Evolutionary conservation across 2,329 filamentous ascomycete genomes (phyloP).

Genomic region (Phyllosticta citrichinensis): DNA sequence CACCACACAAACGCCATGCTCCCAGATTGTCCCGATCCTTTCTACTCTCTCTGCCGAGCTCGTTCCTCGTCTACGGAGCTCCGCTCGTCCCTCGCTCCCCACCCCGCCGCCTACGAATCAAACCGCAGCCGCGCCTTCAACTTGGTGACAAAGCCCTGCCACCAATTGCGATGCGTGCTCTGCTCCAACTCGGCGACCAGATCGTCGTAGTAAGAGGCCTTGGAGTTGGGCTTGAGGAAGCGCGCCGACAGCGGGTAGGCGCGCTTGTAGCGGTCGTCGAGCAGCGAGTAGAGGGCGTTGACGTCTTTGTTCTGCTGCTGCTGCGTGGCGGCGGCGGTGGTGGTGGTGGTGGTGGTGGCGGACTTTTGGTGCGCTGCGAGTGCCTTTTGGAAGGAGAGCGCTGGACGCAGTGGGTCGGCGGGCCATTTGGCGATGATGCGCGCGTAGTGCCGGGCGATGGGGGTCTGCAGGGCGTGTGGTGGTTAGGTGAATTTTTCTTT

Average conservation of each 20-base stretch:
- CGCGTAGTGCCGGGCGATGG: slow-evolving; percentile 38
- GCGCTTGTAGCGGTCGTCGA: slow-evolving; percentile 48
- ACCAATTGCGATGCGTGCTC: slow-evolving; percentile 26
- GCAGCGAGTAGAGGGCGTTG: slow-evolving; percentile 50
- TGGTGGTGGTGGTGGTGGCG: neutral
- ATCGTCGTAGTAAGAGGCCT: slow-evolving; percentile 25
- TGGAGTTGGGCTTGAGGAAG: slow-evolving; percentile 23
- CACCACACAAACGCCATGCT: too few species aligned
- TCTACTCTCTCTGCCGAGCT: too few species aligned
- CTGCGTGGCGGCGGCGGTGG: neutral
- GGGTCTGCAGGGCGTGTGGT: neutral
- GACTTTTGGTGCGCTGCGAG: slow-evolving; percentile 30
- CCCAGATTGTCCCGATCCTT: too few species aligned
- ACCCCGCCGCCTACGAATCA: too few species aligned
- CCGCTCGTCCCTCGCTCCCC: too few species aligned
- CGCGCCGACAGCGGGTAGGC: slow-evolving; percentile 21
- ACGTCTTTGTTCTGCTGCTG: slow-evolving; percentile 35
- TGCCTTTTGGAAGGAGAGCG: slow-evolving; percentile 34
- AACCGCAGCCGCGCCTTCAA: slow-evolving; percentile 30
- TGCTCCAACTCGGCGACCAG: slow-evolving; percentile 27
- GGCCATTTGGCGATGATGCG: slow-evolving; percentile 42
- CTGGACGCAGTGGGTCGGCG: slow-evolving; percentile 39
- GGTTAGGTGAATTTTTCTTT: too few species aligned
- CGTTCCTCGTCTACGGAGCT: neutral
- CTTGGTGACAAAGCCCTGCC: slow-evolving; percentile 23